Evolutionary conservation across 1,284 basidiomycete species (phyloP), one percentile per base, ranked within the genome.

Genomic region (Butyriboletus appendiculatus): DNA sequence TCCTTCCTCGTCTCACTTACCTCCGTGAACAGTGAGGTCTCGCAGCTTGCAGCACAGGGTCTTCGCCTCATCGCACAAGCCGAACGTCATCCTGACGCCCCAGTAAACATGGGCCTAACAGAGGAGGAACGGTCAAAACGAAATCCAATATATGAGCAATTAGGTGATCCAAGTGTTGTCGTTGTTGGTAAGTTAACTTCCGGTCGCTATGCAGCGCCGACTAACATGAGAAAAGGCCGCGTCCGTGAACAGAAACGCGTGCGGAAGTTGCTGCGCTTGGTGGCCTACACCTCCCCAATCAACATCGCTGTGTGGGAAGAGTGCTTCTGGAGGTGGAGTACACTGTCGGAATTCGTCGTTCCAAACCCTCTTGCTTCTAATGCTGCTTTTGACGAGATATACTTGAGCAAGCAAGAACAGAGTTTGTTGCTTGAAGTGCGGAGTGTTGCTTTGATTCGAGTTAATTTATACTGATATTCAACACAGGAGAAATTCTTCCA

Each of bases 221-320:
- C 39, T 67, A 32, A 67, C 20, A 41, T 22, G 16, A 18, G 16
- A 39, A 35, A 55, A 76, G 78, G 91, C 37, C 86, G 91, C 24
- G 77, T 90, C 38, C 86, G 82, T 8, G 85, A 92, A 66, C 92
- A 94, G 73, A 94, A 90, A 69, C 81, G 90, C 4, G 81, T 92
- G 24, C 78, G 92, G 12, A 88, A 85, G 65, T 73, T 91, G 37
- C 68, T 93, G 51, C 81, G 89, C 5, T 71, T 83, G 51, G 77
- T 91, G 43, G 77, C 84, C 1, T 78, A 79, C 18, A 84, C 88
- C 10, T 82, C 81, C 26, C 79, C 83, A 1, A 80, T 84, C 11
- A 83, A 90, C 60, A 76, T 89, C 45, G 86, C 86, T 4, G 86
- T 90, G 2, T 94, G 92, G 92, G 78, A 87, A 59, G 90, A 93